These are phyloP conservation scores for Talaromyces wortmannii DNA, from an alignment of 495 filamentous ascomycete genomes.

Conservation along the genomic window DNA sequence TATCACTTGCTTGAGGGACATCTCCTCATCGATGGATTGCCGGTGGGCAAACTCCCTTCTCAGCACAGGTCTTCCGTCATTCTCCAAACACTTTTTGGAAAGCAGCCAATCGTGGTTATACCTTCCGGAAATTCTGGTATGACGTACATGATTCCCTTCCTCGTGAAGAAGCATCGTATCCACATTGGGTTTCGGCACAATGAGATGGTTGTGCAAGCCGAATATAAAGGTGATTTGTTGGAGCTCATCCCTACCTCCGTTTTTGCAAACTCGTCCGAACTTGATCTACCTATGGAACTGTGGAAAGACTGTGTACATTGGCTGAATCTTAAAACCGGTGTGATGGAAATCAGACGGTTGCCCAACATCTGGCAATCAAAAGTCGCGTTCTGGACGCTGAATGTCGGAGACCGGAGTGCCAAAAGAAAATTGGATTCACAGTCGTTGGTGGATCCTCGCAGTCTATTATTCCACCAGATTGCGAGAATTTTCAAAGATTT, in stretches of 20 bases:
- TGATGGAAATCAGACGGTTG: slow-evolving; percentile 26
- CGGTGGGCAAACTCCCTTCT: slow-evolving; percentile 42
- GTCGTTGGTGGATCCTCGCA: slow-evolving; percentile 23
- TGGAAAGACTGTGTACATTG: slow-evolving; percentile 48
- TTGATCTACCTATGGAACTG: slow-evolving; percentile 40
- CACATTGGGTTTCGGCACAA: slow-evolving; percentile 28
- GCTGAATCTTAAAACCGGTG: slow-evolving; percentile 37
- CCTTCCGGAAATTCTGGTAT: slow-evolving; percentile 38
- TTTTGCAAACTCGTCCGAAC: slow-evolving; percentile 14
- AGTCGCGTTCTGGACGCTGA: slow-evolving; percentile 21
- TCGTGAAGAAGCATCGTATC: slow-evolving; percentile 22
- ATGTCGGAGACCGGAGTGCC: slow-evolving; percentile 12
- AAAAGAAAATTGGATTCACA: slow-evolving; percentile 1
- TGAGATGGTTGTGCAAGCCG: slow-evolving; percentile 18
- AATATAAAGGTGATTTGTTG: slow-evolving; percentile 6
- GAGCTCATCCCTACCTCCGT: slow-evolving; percentile 39
- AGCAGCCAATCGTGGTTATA: slow-evolving; percentile 24
- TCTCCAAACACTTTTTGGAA: slow-evolving; percentile 35
- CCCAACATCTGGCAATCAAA: slow-evolving; percentile 25
- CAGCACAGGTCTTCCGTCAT: slow-evolving; percentile 33
- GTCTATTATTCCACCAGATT: slow-evolving; percentile 18
- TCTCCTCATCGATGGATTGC: slow-evolving; percentile 48
- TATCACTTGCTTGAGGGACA: slow-evolving; percentile 50
- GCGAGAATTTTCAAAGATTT: slow-evolving; percentile 20
- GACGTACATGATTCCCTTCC: slow-evolving; percentile 28